A percentile compares a stretch with the other conserved stretches of the same genome.
These are phyloP conservation scores for Amanita rimosa DNA, from an alignment of 768 basidiomycete species.

Conservation along the genomic window DNA sequence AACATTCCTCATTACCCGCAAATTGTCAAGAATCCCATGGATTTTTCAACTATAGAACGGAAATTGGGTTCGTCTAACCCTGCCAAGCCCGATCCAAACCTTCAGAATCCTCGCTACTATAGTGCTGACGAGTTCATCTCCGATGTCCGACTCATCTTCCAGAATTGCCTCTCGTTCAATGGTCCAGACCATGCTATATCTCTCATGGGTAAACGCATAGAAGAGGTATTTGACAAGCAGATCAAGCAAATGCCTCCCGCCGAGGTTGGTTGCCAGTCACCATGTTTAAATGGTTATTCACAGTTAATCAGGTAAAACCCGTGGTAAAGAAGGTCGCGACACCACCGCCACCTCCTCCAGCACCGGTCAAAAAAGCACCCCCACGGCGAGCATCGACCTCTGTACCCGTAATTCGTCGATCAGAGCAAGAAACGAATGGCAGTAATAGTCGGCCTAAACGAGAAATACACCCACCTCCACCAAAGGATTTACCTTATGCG, in stretches of 20 bases:
- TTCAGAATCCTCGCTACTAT: slow-evolving; percentile 63
- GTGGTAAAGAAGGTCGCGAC: slow-evolving; percentile 35
- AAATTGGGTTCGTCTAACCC: slow-evolving; percentile 78
- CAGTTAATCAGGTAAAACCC: slow-evolving; percentile 20
- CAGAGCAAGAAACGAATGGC: slow-evolving; percentile 40
- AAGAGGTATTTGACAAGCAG: slow-evolving; percentile 81
- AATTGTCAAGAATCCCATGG: slow-evolving; percentile 90
- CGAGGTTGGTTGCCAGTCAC: slow-evolving; percentile 42
- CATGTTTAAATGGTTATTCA: background rate
- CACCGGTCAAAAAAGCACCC: slow-evolving; percentile 32
- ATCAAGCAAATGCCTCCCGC: slow-evolving; percentile 73
- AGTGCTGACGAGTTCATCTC: slow-evolving; percentile 70
- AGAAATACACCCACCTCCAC: slow-evolving; percentile 92
- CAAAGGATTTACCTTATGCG: slow-evolving; percentile 81
- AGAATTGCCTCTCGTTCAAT: slow-evolving; percentile 87
- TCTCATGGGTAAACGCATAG: slow-evolving; percentile 70
- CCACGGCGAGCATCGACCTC: slow-evolving; percentile 70
- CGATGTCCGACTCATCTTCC: slow-evolving; percentile 83
- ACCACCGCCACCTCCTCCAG: slow-evolving; percentile 32
- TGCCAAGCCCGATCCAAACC: slow-evolving; percentile 59
- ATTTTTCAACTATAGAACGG: slow-evolving; percentile 83
- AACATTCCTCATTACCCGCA: slow-evolving; percentile 81
- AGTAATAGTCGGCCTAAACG: slow-evolving; percentile 82
- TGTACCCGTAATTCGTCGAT: slow-evolving; percentile 74
- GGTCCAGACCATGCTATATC: slow-evolving; percentile 80